Evolutionary conservation across 345 rosid species (phyloP).

Genomic region (Heritiera littoralis): DNA sequence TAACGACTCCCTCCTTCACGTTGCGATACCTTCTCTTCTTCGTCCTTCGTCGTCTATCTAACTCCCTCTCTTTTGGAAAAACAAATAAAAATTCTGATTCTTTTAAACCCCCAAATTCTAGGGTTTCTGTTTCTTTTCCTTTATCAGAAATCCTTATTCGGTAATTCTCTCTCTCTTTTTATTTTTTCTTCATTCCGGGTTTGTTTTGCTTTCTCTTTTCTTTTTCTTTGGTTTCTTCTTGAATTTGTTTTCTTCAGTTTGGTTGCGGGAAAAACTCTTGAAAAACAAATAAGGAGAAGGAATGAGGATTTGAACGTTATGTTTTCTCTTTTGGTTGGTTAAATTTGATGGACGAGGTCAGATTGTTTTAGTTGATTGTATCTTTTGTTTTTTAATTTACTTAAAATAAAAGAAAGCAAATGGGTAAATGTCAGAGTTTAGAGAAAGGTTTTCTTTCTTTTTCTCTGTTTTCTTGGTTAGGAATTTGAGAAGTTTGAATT

Average conservation of each 20-base stretch:
- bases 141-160: constrained; percentile 19
- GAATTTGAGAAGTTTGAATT: background rate
- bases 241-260: constrained; percentile 19
- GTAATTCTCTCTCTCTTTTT: background rate
- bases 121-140: constrained; percentile 28
- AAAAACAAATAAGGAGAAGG: background rate
- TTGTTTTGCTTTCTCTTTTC: background rate
- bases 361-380: background rate
- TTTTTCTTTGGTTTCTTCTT: background rate
- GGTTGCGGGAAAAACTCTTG: constrained; percentile 1
- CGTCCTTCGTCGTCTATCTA: background rate
- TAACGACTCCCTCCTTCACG: constrained; percentile 23
- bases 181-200: constrained; percentile 23
- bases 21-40: constrained; percentile 26
- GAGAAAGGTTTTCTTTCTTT: background rate
- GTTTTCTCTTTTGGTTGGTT: background rate
- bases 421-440: background rate
- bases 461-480: background rate
- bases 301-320: background rate
- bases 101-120: constrained; percentile 22
- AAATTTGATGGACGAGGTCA: background rate
- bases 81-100: background rate
- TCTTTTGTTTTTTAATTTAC: too few relatives aligned
- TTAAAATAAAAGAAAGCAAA: background rate
- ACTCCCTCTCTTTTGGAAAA: background rate